Evolutionary conservation across 1,284 basidiomycete genomes (phyloP).

Genomic region (Jaminaea rosea): DNA sequence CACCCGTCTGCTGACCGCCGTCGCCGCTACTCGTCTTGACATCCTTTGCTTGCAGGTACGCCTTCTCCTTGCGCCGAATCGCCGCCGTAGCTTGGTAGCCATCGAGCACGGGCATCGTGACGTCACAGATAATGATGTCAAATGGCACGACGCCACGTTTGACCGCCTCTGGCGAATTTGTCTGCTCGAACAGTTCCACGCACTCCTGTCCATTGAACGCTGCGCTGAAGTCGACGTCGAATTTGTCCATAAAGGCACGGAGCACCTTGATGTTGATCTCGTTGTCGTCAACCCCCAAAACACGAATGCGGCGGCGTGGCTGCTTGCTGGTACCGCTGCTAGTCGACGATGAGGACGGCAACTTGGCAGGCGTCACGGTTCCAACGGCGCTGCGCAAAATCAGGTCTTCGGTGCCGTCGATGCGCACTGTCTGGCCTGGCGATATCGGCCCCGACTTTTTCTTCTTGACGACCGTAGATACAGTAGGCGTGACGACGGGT

Average conservation of each 20-base stretch:
- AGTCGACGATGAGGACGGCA: slow-evolving; percentile 65
- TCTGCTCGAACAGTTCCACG: slow-evolving; percentile 61
- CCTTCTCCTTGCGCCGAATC: slow-evolving; percentile 69
- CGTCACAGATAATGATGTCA: slow-evolving; percentile 56
- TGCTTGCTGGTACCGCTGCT: neutral
- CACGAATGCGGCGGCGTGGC: slow-evolving; percentile 6
- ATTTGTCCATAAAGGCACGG: slow-evolving; percentile 68
- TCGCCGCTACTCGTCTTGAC: too few relatives aligned
- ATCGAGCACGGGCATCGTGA: slow-evolving; percentile 87
- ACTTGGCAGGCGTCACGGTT: neutral
- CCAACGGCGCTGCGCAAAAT: slow-evolving; percentile 40
- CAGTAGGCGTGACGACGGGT: too few relatives aligned
- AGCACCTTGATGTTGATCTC: slow-evolving; percentile 50
- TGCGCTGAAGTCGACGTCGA: slow-evolving; percentile 66
- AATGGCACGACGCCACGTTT: slow-evolving; percentile 55
- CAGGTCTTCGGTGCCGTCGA: slow-evolving; percentile 51
- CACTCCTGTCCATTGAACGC: slow-evolving; percentile 76
- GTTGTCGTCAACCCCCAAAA: slow-evolving; percentile 28
- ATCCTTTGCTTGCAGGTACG: slow-evolving; percentile 47
- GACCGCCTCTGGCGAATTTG: too few relatives aligned
- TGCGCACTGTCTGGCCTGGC: slow-evolving; percentile 48
- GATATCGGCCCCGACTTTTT: slow-evolving; percentile 40
- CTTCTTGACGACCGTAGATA: too few relatives aligned
- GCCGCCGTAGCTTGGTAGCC: slow-evolving; percentile 70
- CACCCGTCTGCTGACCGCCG: neutral